These are phyloP conservation scores for Encephalitozoon cuniculi DNA, from an alignment of 371 early-diverging fungal species.

Conservation along the genomic window DNA sequence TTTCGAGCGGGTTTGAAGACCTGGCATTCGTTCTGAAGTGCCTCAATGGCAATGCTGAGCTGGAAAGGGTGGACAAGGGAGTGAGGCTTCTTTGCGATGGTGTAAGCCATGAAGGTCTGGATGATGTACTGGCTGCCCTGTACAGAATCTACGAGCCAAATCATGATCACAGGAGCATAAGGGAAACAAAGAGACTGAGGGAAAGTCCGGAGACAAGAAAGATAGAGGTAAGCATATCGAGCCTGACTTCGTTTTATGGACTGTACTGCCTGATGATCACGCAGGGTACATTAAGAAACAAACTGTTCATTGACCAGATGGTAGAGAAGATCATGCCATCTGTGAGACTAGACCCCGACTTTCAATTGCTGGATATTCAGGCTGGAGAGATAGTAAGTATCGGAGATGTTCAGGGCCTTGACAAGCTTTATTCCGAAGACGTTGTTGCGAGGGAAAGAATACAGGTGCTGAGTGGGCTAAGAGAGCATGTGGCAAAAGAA, in stretches of 20 bases:
- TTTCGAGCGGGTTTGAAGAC: not conserved
- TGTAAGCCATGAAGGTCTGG: not conserved
- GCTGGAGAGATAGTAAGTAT: conserved; percentile 56
- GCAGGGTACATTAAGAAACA: not conserved
- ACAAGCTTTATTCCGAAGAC: conserved; percentile 58
- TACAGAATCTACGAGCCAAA: not conserved
- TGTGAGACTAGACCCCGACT: conserved; percentile 26
- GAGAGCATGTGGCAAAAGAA: conserved; percentile 45
- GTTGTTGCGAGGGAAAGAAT: conserved; percentile 46
- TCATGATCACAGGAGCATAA: not conserved
- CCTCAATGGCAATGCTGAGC: not conserved
- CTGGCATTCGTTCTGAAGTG: not conserved
- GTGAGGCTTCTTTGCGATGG: not conserved
- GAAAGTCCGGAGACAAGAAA: not conserved
- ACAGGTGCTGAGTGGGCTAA: conserved; percentile 59
- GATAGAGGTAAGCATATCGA: not conserved
- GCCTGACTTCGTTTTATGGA: not conserved
- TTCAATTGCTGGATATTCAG: conserved; percentile 57
- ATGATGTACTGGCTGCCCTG: not conserved
- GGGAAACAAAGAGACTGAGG: not conserved
- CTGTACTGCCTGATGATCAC: not conserved
- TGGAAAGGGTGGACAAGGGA: not conserved
- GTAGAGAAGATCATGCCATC: not conserved
- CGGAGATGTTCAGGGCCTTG: conserved; percentile 55
- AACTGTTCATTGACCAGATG: not conserved